A percentile compares a stretch with the other conserved stretches of the same genome.
phyloP scores from a whole-genome alignment of 768 basidiomycete species.

The Phaffia tasmanica region DNA sequence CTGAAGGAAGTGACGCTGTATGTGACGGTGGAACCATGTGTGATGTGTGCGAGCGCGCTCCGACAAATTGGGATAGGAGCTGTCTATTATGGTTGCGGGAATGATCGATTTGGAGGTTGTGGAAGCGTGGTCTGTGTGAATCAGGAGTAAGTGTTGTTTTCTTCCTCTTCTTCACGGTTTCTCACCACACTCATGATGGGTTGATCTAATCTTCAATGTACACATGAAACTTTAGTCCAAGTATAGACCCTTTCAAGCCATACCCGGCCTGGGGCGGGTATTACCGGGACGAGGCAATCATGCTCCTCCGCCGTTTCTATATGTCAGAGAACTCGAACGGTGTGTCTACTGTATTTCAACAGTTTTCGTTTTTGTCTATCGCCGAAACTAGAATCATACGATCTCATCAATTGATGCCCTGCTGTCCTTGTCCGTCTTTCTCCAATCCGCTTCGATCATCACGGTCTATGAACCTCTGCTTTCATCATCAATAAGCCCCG shows the following conservation, averaged over 20 bases:
- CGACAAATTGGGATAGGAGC: conserved; percentile 82
- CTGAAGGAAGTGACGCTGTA: conserved; percentile 74
- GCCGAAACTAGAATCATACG: background rate
- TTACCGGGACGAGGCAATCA: conserved; percentile 69
- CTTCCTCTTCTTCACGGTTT: background rate
- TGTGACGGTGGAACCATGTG: conserved; percentile 97
- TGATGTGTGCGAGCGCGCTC: conserved; percentile 96
- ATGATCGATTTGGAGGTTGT: conserved; percentile 93
- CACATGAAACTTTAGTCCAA: background rate
- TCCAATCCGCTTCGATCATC: background rate
- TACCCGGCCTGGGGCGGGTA: conserved; percentile 69
- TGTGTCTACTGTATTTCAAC: conserved; percentile 36
- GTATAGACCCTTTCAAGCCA: conserved; percentile 29
- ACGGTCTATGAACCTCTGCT: background rate
- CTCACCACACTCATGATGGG: background rate
- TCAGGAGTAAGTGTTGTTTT: conserved; percentile 43
- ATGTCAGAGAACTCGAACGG: conserved; percentile 88
- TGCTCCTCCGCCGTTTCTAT: conserved; percentile 76
- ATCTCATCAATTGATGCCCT: conserved; percentile 17
- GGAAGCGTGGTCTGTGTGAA: conserved; percentile 89
- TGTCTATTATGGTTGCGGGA: conserved; percentile 86
- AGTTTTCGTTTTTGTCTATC: conserved; percentile 17
- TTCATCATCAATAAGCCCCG: conserved; percentile 53
- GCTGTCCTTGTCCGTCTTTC: background rate
- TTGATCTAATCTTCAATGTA: background rate